Base-by-base conservation (phyloP, 106 monocot genomes). In the Acanthochlamys bracteata region DNA sequence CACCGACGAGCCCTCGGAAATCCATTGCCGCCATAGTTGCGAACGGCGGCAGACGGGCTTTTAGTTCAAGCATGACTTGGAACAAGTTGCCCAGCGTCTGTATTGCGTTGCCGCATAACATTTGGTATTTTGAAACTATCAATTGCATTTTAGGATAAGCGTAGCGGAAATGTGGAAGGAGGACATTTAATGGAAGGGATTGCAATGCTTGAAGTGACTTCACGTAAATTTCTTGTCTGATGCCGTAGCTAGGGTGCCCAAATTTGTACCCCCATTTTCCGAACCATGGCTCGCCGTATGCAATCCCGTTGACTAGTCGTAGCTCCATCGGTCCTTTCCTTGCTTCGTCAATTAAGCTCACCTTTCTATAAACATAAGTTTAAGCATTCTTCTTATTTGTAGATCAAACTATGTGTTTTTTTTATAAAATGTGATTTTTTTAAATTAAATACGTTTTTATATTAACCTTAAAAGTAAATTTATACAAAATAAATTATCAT, bases 251-350 rank as follows among this genome's bases (percentile, higher is more conserved):
- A 14, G 81, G 84, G 26, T 78, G 80, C 25, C 80, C 73, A 20
- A 88, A 79, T 39, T 64, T 71, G 70, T 96, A 96, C 23, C 88
- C 90, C 90, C 90, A 85, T 11, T 57, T 80, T 7, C 66, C 69
- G 62, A 96, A 96, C 96, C 96, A 96, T 6, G 96, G 67, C 55
- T 79, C 72, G 9, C 88, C 91, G 33, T 88, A 96, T 41, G 78
- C 88, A 0, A 96, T 47, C 23, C 80, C 90, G 24, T 91, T 71
- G 39, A 96, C 66, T 39, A 91, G 58, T n/a, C 96, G 73, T 24
- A 91, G 72, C 46, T 88, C 84, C 96, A 91, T 91, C 45, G 60
- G 43, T 4, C 70, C 78, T 55, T 88, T 96, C 64, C 55, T 85
- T 27, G 96, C 84, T 2, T 43, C 74, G 59, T 96, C 96, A 4